These are phyloP conservation scores for Exophiala mesophila DNA, from an alignment of 2,329 filamentous ascomycete species.

Conservation along the genomic window DNA sequence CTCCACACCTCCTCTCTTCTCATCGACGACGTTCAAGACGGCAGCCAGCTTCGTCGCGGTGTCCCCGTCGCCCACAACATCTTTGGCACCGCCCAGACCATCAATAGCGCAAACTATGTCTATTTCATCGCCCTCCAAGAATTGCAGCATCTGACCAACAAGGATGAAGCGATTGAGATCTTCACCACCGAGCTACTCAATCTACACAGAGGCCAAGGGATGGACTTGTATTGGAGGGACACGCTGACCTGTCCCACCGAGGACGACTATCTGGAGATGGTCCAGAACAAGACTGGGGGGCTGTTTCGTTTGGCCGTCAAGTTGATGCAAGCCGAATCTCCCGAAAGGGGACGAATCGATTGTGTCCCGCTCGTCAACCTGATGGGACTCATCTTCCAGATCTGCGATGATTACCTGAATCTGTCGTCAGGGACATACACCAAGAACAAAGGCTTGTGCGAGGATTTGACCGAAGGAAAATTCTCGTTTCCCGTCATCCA, in stretches of 20 bases:
- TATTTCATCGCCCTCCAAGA: slow-evolving; percentile 44
- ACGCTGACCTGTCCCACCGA: slow-evolving; percentile 43
- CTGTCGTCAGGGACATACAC: slow-evolving; percentile 68
- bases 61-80: slow-evolving; percentile 47
- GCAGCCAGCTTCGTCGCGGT: slow-evolving; percentile 45
- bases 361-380: slow-evolving; percentile 63
- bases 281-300: slow-evolving; percentile 47
- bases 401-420: slow-evolving; percentile 77
- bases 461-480: slow-evolving; percentile 95
- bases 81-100: slow-evolving; percentile 48
- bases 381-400: slow-evolving; percentile 44
- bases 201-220: slow-evolving; percentile 44
- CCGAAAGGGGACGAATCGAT: slow-evolving; percentile 29
- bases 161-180: slow-evolving; percentile 37
- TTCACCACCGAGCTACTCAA: slow-evolving; percentile 44
- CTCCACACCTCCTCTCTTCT: slow-evolving; percentile 44
- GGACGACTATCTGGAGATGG: slow-evolving; percentile 47
- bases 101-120: slow-evolving; percentile 49
- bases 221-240: slow-evolving; percentile 47
- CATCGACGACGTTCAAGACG: slow-evolving; percentile 49
- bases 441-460: slow-evolving; percentile 86
- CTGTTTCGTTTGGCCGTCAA: slow-evolving; percentile 43
- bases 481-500: slow-evolving; percentile 96
- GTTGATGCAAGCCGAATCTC: slow-evolving; percentile 41
- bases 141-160: slow-evolving; percentile 37